Conservation (phyloP, 2,329 filamentous ascomycete genomes). For the Ophiosphaerella korrae region DNA sequence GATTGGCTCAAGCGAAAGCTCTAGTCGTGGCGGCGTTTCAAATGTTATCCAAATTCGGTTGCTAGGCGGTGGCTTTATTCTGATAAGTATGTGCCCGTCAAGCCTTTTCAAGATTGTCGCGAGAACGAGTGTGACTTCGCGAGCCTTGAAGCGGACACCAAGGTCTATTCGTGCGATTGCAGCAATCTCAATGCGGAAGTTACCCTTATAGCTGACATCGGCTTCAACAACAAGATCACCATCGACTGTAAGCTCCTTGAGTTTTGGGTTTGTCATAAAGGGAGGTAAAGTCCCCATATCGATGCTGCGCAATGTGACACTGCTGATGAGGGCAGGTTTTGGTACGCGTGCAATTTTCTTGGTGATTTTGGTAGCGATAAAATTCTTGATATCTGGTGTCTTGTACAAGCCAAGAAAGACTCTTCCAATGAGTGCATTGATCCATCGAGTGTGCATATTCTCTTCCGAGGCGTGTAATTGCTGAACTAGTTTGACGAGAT, state of each 20-base stretch:
- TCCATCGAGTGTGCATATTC: conserved; percentile 86
- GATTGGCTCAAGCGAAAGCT: conserved; percentile 92
- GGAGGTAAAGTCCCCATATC: conserved; percentile 87
- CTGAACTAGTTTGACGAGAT: conserved; percentile 89
- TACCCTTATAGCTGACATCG: conserved; percentile 86
- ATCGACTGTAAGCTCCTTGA: conserved; percentile 89
- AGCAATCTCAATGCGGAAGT: conserved; percentile 85
- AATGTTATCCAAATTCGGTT: conserved; percentile 97
- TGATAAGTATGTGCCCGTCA: conserved; percentile 82
- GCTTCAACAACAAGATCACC: conserved; percentile 87
- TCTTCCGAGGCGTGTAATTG: conserved; percentile 90
- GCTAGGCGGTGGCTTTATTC: conserved; percentile 92
- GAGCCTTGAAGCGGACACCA: conserved; percentile 82
- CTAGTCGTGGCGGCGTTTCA: conserved; percentile 89
- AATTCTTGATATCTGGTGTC: conserved; percentile 78
- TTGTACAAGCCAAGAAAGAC: conserved; percentile 88
- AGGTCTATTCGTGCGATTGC: conserved; percentile 93
- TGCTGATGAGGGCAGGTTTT: conserved; percentile 86
- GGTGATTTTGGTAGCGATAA: conserved; percentile 82
- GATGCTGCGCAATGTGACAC: conserved; percentile 80
- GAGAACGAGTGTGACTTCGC: conserved; percentile 87
- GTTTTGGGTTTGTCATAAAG: conserved; percentile 82
- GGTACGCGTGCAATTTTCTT: conserved; percentile 97
- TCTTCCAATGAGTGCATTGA: conserved; percentile 88
- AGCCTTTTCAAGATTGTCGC: conserved; percentile 84